Conservation (phyloP, 2,329 filamentous ascomycete species). For the Sporothrix luriei region DNA sequence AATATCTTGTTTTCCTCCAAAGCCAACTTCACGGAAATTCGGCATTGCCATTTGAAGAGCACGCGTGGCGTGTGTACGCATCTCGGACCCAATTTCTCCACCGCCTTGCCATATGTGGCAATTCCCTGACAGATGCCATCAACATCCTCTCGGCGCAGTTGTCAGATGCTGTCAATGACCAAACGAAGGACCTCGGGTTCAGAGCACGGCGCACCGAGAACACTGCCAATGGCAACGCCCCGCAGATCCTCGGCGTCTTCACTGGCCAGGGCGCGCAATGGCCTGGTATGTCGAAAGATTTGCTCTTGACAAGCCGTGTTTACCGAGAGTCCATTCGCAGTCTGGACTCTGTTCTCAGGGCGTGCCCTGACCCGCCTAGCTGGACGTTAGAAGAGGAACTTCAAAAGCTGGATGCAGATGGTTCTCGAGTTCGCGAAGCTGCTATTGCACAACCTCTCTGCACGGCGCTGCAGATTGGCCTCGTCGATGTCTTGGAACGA, state of each 20-base stretch:
- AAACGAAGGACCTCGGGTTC: constrained; percentile 9
- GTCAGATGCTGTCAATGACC: background rate
- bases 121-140: constrained; percentile 4
- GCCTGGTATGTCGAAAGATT: constrained; percentile 32
- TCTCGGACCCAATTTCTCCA: constrained; percentile 22
- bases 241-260: constrained; percentile 33
- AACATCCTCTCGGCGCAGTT: background rate
- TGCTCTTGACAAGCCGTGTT: constrained; percentile 9
- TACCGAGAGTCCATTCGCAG: constrained; percentile 42
- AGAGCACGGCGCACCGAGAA: constrained; percentile 15
- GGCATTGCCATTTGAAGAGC: constrained; percentile 32
- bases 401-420: constrained; percentile 2
- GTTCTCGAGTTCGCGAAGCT: constrained; percentile 27
- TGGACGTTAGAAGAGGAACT: constrained; percentile 32
- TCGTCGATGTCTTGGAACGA: constrained; percentile 41
- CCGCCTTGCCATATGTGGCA: constrained; percentile 24
- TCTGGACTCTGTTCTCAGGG: constrained; percentile 42
- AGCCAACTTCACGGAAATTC: background rate
- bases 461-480: constrained; percentile 41
- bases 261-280: constrained; percentile 40
- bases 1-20: background rate
- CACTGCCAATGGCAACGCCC: background rate
- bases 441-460: constrained; percentile 40
- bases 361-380: constrained; percentile 31
- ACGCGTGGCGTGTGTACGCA: constrained; percentile 19